These are phyloP conservation scores for Coemansia umbellata DNA, from an alignment of 192 early-diverging fungal species.

Conservation along the genomic window DNA sequence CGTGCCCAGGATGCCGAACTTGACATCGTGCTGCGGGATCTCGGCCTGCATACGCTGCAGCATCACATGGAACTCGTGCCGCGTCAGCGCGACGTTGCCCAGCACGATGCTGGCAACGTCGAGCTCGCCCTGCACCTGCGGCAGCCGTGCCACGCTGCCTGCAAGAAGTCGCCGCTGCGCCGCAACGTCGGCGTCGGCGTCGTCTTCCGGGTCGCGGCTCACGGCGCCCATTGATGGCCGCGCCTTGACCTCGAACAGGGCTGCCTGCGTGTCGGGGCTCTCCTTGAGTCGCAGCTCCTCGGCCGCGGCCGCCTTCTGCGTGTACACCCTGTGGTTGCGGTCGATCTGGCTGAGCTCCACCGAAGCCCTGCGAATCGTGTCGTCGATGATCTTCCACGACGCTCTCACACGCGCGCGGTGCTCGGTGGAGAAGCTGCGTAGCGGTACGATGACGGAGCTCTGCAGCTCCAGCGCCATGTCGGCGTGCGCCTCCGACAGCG, in stretches of 20 bases:
- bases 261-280: slow-evolving; percentile 17
- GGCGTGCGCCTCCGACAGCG: slow-evolving; percentile 30
- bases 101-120: slow-evolving; percentile 51
- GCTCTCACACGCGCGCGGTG: slow-evolving; percentile 42
- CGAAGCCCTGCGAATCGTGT: slow-evolving; percentile 34
- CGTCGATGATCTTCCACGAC: slow-evolving; percentile 48
- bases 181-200: slow-evolving; percentile 24
- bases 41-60: slow-evolving; percentile 58
- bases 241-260: slow-evolving; percentile 42
- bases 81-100: slow-evolving; percentile 57
- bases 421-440: slow-evolving; percentile 44
- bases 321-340: slow-evolving; percentile 43
- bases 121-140: slow-evolving; percentile 29
- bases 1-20: slow-evolving; percentile 65
- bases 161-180: slow-evolving; percentile 26
- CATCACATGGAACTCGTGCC: slow-evolving; percentile 60
- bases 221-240: slow-evolving; percentile 17
- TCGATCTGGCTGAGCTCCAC: slow-evolving; percentile 42
- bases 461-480: slow-evolving; percentile 43
- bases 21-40: slow-evolving; percentile 61
- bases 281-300: slow-evolving; percentile 37
- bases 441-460: slow-evolving; percentile 39
- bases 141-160: slow-evolving; percentile 7
- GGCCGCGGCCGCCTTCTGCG: slow-evolving; percentile 43
- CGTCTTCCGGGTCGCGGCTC: slow-evolving; percentile 12